A percentile compares a stretch with the other conserved stretches of the same genome.
These are phyloP conservation scores for Glebionis coronaria DNA, from an alignment of 129 eudicot species.

Conservation along the genomic window DNA sequence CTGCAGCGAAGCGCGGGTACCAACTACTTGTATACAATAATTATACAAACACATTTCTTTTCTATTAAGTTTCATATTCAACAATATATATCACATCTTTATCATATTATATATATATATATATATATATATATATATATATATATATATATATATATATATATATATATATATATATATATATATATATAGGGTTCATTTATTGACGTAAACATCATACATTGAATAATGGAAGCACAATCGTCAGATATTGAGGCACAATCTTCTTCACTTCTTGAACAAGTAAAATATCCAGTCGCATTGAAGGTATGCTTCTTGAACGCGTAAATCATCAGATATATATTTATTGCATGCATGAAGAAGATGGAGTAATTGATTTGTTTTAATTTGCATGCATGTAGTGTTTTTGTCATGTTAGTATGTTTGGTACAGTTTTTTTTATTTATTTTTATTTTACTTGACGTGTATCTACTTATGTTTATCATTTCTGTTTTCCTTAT, in stretches of 20 bases:
- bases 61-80: background rate
- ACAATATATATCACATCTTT: background rate
- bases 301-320: constrained; percentile 46
- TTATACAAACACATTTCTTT: constrained; percentile 11
- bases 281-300: constrained; percentile 38
- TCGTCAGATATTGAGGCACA: constrained; percentile 49
- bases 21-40: too few relatives aligned
- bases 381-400: too few relatives aligned
- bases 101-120: too few relatives aligned
- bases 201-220: background rate
- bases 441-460: too few relatives aligned
- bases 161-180: too few relatives aligned
- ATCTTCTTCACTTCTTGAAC: constrained; percentile 25
- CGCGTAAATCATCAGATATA: background rate
- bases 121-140: too few relatives aligned
- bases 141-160: too few relatives aligned
- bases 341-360: background rate
- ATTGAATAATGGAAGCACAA: constrained; percentile 13
- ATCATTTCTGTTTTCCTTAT: too few relatives aligned
- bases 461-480: too few relatives aligned
- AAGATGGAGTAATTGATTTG: background rate
- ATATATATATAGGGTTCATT: background rate
- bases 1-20: too few relatives aligned
- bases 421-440: too few relatives aligned
- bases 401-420: too few relatives aligned